These are phyloP conservation scores for Microdochium nivale DNA, from an alignment of 2,329 filamentous ascomycete species.

Conservation along the genomic window DNA sequence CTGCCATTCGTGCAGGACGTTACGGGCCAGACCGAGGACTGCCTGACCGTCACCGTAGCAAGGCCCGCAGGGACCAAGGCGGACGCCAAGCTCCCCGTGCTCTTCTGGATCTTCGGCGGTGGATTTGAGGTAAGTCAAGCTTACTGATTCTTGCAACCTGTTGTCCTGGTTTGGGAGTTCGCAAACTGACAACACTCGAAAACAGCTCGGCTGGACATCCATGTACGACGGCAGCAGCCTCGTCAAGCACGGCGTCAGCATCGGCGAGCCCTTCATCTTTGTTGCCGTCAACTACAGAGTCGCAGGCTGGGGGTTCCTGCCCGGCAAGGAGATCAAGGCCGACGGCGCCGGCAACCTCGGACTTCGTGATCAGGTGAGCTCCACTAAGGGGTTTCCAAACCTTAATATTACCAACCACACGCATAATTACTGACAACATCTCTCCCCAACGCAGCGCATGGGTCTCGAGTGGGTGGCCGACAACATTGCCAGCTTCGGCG, in stretches of 20 bases:
- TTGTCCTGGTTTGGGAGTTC: background rate
- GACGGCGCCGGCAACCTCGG: constrained; percentile 65
- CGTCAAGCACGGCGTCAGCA: constrained; percentile 32
- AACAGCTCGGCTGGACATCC: constrained; percentile 25
- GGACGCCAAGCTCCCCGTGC: constrained; percentile 51
- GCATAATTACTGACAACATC: background rate
- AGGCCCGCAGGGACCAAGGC: constrained; percentile 47
- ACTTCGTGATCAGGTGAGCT: constrained; percentile 51
- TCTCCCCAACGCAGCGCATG: constrained; percentile 29
- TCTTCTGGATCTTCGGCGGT: constrained; percentile 66
- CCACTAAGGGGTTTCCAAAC: background rate
- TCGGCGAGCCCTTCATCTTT: constrained; percentile 59
- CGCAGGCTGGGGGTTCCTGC: constrained; percentile 66
- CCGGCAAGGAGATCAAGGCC: constrained; percentile 56
- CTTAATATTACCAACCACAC: background rate
- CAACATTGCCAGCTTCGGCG: constrained; percentile 70
- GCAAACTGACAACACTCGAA: constrained; percentile 15
- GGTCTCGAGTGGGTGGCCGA: constrained; percentile 70
- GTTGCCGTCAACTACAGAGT: constrained; percentile 74
- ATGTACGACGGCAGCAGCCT: constrained; percentile 45
- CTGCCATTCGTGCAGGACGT: constrained; percentile 48
- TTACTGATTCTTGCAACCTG: background rate
- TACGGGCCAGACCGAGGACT: constrained; percentile 52
- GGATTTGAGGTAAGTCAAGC: constrained; percentile 37
- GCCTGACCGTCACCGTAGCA: constrained; percentile 51